Evolutionary conservation across 176 grass and related monocot genomes (phyloP).

Genomic region (Guadua angustifolia): DNA sequence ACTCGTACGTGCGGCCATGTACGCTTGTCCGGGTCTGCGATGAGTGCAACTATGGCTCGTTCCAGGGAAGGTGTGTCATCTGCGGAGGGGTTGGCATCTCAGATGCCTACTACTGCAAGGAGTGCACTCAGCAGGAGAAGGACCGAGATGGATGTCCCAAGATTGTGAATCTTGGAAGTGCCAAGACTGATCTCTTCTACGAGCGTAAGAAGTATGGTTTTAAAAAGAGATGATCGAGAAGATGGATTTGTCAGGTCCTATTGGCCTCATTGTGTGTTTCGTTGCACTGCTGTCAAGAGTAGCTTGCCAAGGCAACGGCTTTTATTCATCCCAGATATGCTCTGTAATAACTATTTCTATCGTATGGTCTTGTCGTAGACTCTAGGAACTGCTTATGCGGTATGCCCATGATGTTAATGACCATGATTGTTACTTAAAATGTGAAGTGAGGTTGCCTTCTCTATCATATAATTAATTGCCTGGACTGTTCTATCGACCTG

Average conservation of each 20-base stretch:
- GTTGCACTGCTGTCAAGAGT: neutral
- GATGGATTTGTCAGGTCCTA: neutral
- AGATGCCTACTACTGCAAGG: constrained; percentile 87
- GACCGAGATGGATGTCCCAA: constrained; percentile 81
- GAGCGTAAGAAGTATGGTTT: constrained; percentile 70
- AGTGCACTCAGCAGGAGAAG: constrained; percentile 88
- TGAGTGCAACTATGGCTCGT: constrained; percentile 85
- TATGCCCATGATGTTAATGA: neutral
- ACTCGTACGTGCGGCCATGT: constrained; percentile 77
- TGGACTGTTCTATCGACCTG: neutral
- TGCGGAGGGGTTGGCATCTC: constrained; percentile 82
- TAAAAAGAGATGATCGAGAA: constrained; percentile 48
- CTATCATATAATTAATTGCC: neutral
- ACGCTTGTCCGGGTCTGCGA: constrained; percentile 78
- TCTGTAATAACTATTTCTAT: constrained; percentile 24
- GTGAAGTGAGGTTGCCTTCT: neutral
- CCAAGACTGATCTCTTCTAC: constrained; percentile 88
- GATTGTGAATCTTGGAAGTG: constrained; percentile 85
- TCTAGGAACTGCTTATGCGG: neutral
- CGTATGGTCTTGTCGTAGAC: neutral
- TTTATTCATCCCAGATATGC: neutral
- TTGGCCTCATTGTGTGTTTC: neutral
- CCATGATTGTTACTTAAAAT: constrained; percentile 28
- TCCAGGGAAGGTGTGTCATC: constrained; percentile 88
- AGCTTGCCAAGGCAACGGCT: neutral